phyloP scores from a whole-genome alignment of 2,329 filamentous ascomycete genomes.

The Rutstroemia sp. region DNA sequence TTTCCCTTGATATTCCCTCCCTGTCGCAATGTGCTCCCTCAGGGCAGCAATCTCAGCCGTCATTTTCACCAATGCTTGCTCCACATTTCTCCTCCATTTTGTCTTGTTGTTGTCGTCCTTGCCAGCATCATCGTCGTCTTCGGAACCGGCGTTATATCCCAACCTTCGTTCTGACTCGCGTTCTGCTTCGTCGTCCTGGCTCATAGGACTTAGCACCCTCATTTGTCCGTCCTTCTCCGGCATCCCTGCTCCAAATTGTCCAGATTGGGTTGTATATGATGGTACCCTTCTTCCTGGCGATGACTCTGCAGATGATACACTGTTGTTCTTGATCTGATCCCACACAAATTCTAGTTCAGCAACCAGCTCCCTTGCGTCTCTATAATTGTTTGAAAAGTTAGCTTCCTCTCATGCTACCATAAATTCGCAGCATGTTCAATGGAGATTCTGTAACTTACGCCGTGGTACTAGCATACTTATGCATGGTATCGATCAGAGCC shows the following conservation, averaged over 20 bases:
- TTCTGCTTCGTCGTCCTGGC: slow-evolving; percentile 68
- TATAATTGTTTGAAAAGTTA: slow-evolving; percentile 27
- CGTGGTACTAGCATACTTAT: slow-evolving; percentile 81
- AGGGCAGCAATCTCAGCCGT: slow-evolving; percentile 89
- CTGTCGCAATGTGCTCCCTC: slow-evolving; percentile 78
- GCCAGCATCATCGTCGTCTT: slow-evolving; percentile 35
- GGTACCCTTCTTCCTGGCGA: slow-evolving; percentile 40
- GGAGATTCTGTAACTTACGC: slow-evolving; percentile 41
- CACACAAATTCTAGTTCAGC: slow-evolving; percentile 97
- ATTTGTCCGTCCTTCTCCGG: slow-evolving; percentile 50
- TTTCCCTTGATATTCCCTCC: slow-evolving; percentile 62
- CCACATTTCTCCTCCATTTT: slow-evolving; percentile 75
- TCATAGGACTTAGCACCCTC: slow-evolving; percentile 76
- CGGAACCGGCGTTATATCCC: slow-evolving; percentile 35
- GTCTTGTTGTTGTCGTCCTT: slow-evolving; percentile 36
- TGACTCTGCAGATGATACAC: slow-evolving; percentile 54
- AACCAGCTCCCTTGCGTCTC: slow-evolving; percentile 80
- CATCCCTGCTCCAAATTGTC: slow-evolving; percentile 39
- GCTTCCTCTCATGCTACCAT: not conserved
- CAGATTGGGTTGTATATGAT: slow-evolving; percentile 27
- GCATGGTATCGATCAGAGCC: slow-evolving; percentile 93
- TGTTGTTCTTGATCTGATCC: slow-evolving; percentile 93
- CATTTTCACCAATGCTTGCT: slow-evolving; percentile 78
- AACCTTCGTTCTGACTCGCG: slow-evolving; percentile 41
- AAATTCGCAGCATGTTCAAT: not conserved